A percentile compares a stretch with the other conserved stretches of the same genome.
These are phyloP conservation scores for Quillaja saponaria DNA, from an alignment of 306 rosid genomes.

Conservation along the genomic window DNA sequence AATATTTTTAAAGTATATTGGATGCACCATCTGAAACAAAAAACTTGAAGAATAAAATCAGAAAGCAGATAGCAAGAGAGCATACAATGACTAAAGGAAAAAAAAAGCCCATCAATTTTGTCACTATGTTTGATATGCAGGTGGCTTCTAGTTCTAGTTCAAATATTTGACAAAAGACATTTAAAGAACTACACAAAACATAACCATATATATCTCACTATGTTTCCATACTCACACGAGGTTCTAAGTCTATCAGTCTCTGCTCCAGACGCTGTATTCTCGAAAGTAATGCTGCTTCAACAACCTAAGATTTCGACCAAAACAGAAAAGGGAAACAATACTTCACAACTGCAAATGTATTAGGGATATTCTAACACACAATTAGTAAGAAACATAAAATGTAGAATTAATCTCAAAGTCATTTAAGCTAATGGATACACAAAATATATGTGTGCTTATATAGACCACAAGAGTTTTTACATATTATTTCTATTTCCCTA, in stretches of 20 bases:
- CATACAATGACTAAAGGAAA: neutral
- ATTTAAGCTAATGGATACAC: too few species aligned
- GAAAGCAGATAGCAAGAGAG: conserved; percentile 16
- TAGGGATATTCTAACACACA: neutral
- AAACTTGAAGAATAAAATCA: conserved; percentile 17
- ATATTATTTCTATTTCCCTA: neutral
- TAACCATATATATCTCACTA: conserved; percentile 53
- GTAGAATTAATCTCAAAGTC: neutral
- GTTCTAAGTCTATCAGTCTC: conserved; percentile 79
- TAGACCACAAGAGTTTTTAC: neutral
- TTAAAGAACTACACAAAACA: conserved; percentile 4
- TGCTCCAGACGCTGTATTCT: conserved; percentile 82
- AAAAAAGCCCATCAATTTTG: too few species aligned
- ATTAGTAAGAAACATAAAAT: too few species aligned
- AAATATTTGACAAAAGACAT: conserved; percentile 17
- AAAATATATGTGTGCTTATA: neutral
- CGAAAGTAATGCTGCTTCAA: conserved; percentile 95
- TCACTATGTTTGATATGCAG: conserved; percentile 19
- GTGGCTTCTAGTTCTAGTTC: conserved; percentile 22
- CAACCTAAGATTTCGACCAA: conserved; percentile 63
- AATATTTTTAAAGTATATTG: conserved; percentile 8
- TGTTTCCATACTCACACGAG: conserved; percentile 92
- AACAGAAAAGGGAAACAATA: conserved; percentile 11
- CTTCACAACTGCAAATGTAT: conserved; percentile 8
- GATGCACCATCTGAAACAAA: conserved; percentile 7